Base-by-base conservation (phyloP, 2,329 filamentous ascomycete genomes). In the Pestalotiopsis sp. region DNA sequence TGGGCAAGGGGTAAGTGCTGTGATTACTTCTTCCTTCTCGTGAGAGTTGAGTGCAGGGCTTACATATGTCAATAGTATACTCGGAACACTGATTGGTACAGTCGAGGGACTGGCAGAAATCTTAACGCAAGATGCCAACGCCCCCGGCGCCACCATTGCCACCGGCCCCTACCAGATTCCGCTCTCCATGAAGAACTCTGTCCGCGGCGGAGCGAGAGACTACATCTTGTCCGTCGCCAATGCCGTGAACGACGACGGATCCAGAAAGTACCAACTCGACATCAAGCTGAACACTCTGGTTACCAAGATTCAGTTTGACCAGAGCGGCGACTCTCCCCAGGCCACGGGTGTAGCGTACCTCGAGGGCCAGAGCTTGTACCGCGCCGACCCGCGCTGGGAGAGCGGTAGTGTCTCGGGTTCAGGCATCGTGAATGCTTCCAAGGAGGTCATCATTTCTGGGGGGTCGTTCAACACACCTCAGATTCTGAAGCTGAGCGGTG, bases 401-500 rank as follows among this genome's bases (percentile, higher is more conserved):
- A 76, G 75, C 9, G 49, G 25, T 4, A 66, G 71, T n/a, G 64
- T 66, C 27, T 80, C 80, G 52, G 70, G 68, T n/a, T 70, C 74
- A 1, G 79, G 82, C 27, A 73, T 72, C 0, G 80, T 77, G 23
- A 76, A 66, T 9, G 85, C 85, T 3, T 80, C 76, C 3, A 79
- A 79, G 39, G 87, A 89, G 72, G 78, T 85, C 71, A 82, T 85
- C 68, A 68, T 90, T 2, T 81, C 85, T 0, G 85, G 83, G 1
- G 88, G 88, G 5, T 79, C 81, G 2, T 86, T 85, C 73, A 86
- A 87, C 72, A 83, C 85, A 0, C 87, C 87, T 0, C 85, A 88
- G 66, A 75, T 86, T 3, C 77, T 87, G 20, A 84, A 86, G 77
- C 79, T 85, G 23, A 85, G 83, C n/a, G 84, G 85, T 49, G 69